phyloP scores from a whole-genome alignment of 768 basidiomycete species.

The Ramaria rubella region DNA sequence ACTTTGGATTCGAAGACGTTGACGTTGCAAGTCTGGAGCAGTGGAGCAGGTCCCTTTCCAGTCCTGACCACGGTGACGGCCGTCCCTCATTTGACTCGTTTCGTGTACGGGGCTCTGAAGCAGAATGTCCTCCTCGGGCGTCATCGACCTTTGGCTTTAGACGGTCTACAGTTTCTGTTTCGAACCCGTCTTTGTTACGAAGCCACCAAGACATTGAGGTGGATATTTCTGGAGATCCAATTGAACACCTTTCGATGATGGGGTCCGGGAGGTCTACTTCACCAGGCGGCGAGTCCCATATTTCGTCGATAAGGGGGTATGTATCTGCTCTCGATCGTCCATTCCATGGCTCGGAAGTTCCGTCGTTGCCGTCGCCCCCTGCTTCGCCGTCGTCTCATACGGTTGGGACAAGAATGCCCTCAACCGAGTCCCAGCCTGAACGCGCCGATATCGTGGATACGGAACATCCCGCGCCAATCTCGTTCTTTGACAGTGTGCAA shows the following conservation, averaged over 20 bases:
- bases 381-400: not conserved
- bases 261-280: not conserved
- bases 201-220: slow-evolving; percentile 1
- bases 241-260: slow-evolving; percentile 8
- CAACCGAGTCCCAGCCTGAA: not conserved
- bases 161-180: slow-evolving; percentile 1
- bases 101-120: slow-evolving; percentile 7
- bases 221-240: slow-evolving; percentile 9
- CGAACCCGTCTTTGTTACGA: not conserved
- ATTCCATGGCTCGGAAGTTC: not conserved
- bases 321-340: slow-evolving; percentile 3
- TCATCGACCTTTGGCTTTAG: slow-evolving; percentile 10
- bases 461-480: slow-evolving; percentile 3
- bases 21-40: slow-evolving; percentile 3
- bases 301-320: slow-evolving; percentile 5
- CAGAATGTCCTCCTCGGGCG: not conserved
- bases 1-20: not conserved
- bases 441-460: not conserved
- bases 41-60: not conserved
- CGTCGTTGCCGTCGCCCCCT: not conserved
- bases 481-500: slow-evolving; percentile 10
- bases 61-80: slow-evolving; percentile 1
- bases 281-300: slow-evolving; percentile 5
- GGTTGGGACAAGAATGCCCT: not conserved
- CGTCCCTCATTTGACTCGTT: slow-evolving; percentile 11